Percentiles rank a stretch among this genome's conserved stretches.
Conservation (phyloP, 2,329 filamentous ascomycete species). For the Penicillium sp. region DNA sequence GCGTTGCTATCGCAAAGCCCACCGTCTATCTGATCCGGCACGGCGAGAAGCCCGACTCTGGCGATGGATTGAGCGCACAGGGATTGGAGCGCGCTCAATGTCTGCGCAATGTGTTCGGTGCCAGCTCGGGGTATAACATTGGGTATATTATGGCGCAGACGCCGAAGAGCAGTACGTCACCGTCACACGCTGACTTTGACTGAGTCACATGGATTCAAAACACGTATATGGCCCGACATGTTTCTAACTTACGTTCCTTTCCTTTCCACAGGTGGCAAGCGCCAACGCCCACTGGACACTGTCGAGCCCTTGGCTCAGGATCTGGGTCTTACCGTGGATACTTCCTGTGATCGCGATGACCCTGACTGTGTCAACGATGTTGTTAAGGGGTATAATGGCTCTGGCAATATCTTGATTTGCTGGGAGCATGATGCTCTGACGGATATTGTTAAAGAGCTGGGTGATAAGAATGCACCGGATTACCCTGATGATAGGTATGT, state of each 20-base stretch:
- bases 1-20: slow-evolving; percentile 37
- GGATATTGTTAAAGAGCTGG: slow-evolving; percentile 57
- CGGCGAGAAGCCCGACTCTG: slow-evolving; percentile 62
- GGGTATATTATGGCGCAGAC: slow-evolving; percentile 62
- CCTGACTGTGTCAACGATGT: slow-evolving; percentile 57
- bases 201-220: too few relatives aligned
- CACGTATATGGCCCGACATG: background rate
- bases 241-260: too few relatives aligned
- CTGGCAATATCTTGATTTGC: slow-evolving; percentile 64
- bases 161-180: slow-evolving; percentile 48
- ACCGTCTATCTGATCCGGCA: slow-evolving; percentile 67
- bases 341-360: slow-evolving; percentile 61
- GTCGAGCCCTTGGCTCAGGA: slow-evolving; percentile 61
- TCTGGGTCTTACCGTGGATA: slow-evolving; percentile 60
- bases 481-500: slow-evolving; percentile 56
- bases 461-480: slow-evolving; percentile 52
- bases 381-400: slow-evolving; percentile 53
- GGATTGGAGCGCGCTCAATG: slow-evolving; percentile 64
- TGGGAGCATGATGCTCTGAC: slow-evolving; percentile 62
- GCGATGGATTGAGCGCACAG: slow-evolving; percentile 54
- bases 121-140: slow-evolving; percentile 57
- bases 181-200: too few relatives aligned
- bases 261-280: slow-evolving; percentile 49
- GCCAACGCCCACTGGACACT: slow-evolving; percentile 60
- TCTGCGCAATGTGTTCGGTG: slow-evolving; percentile 60